phyloP scores from a whole-genome alignment of 1,284 basidiomycete species.

The Peniophora sp. region DNA sequence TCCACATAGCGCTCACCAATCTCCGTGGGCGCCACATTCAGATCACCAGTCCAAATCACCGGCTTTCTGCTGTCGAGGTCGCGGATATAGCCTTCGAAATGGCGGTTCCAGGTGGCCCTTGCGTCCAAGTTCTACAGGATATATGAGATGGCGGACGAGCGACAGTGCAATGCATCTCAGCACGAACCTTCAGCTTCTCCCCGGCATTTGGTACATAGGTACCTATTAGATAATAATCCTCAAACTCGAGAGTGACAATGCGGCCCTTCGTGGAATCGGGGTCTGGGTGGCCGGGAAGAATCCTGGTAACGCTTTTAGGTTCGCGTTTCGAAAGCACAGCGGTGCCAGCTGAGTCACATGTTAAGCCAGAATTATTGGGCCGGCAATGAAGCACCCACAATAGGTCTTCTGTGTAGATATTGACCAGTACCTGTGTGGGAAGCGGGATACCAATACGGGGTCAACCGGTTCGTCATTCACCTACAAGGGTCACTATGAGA shows the following conservation, averaged over 20 bases:
- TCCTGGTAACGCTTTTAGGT: slow-evolving; percentile 58
- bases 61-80: slow-evolving; percentile 71
- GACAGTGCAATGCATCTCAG: neutral
- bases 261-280: slow-evolving; percentile 58
- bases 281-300: slow-evolving; percentile 68
- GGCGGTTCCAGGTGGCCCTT: slow-evolving; percentile 71
- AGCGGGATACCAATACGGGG: slow-evolving; percentile 45
- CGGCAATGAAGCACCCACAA: slow-evolving; percentile 37
- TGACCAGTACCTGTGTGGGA: slow-evolving; percentile 69
- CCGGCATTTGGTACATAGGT: slow-evolving; percentile 91
- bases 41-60: slow-evolving; percentile 85
- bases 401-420: slow-evolving; percentile 72
- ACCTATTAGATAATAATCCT: slow-evolving; percentile 62
- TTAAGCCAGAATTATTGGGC: neutral
- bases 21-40: slow-evolving; percentile 80
- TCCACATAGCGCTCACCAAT: slow-evolving; percentile 34
- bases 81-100: slow-evolving; percentile 68
- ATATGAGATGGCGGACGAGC: neutral
- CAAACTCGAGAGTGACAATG: slow-evolving; percentile 78
- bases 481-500: slow-evolving; percentile 24
- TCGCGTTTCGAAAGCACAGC: slow-evolving; percentile 76
- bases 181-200: slow-evolving; percentile 59
- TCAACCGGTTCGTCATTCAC: slow-evolving; percentile 61
- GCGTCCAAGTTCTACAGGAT: slow-evolving; percentile 54
- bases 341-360: slow-evolving; percentile 53